These are phyloP conservation scores for Candida insectorum DNA, from an alignment of 805 yeast genomes.

Conservation along the genomic window DNA sequence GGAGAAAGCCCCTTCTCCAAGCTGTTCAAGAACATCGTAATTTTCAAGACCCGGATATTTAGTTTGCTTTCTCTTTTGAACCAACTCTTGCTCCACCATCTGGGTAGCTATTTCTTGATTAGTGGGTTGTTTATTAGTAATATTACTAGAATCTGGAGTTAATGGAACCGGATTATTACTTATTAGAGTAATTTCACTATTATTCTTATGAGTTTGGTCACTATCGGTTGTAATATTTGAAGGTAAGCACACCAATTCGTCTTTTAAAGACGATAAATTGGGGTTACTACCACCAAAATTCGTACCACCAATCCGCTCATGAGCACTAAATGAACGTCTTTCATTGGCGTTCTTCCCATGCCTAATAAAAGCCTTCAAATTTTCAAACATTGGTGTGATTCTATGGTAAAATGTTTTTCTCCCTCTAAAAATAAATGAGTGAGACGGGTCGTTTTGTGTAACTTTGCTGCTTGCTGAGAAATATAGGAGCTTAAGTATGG, in stretches of 20 bases:
- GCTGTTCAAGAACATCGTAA: constrained; percentile 44
- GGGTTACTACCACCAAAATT: not conserved
- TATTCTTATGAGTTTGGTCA: not conserved
- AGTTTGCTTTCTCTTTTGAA: constrained; percentile 18
- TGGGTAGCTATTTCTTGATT: constrained; percentile 28
- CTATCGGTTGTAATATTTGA: not conserved
- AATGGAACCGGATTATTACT: no score
- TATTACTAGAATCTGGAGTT: not conserved
- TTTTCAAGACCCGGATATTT: constrained; percentile 37
- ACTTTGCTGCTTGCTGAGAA: no score
- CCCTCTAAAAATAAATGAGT: no score
- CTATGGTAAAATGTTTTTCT: no score
- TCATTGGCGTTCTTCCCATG: constrained; percentile 60
- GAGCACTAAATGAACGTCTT: constrained; percentile 8
- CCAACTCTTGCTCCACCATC: constrained; percentile 34
- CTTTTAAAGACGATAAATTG: not conserved
- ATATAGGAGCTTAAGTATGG: no score
- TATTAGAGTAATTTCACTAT: no score
- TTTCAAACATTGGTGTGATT: constrained; percentile 47
- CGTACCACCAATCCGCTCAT: no score
- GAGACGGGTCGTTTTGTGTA: no score
- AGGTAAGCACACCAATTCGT: constrained; percentile 1
- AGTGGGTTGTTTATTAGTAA: constrained; percentile 2
- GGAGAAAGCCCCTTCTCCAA: constrained; percentile 85
- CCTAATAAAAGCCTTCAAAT: constrained; percentile 57